Base-by-base conservation (phyloP, 2,329 filamentous ascomycete genomes). In the Sporothrix humicola region DNA sequence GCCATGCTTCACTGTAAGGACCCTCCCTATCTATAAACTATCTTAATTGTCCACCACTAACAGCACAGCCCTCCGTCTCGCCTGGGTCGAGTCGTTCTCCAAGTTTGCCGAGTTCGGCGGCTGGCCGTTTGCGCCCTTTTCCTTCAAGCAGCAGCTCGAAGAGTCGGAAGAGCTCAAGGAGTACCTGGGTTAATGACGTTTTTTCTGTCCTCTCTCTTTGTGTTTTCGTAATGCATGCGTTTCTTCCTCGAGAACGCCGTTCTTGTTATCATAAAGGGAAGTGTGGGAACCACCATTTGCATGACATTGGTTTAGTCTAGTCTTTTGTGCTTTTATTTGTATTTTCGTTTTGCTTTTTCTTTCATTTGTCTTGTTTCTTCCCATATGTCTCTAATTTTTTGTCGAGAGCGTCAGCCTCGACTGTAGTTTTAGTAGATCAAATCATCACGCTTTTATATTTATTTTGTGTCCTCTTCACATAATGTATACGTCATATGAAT, bases 31-130 rank as follows among this genome's bases (percentile, higher is more conserved):
- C n/a, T 13, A 3, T 26, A 26, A 6, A 5, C 6, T n/a, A 13
- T 61, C 56, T n/a, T 17, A 2, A 23, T 26, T 52, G 3, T 68
- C 8, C 8, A 56, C 26, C 20, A n/a, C 74, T 72, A 65, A 74
- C 72, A 72, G 56, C 63, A 15, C 46, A 80, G 79, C 79, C 76
- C 88, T 98, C 78, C 89, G 95, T 86, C 85, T 98, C 80, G 95
- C 97, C 78, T 98, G 95, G 95, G 95, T 98, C 76, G 95, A 98
- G 83, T 95, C 95, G 20, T 98, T 98, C 90, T 97, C 93, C 84
- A 97, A 97, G 86, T 95, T 97, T 86, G 97, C 97, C 82, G 91
- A 97, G 81, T 96, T 96, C 79, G 92, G 93, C 74, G 95, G 95
- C 72, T 90, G 94, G 82, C 87, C 94, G 1, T 98, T 98, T 82